These are phyloP conservation scores for Acanthamoeba royreba DNA, from an alignment of 208 protist species.

Conservation along the genomic window DNA sequence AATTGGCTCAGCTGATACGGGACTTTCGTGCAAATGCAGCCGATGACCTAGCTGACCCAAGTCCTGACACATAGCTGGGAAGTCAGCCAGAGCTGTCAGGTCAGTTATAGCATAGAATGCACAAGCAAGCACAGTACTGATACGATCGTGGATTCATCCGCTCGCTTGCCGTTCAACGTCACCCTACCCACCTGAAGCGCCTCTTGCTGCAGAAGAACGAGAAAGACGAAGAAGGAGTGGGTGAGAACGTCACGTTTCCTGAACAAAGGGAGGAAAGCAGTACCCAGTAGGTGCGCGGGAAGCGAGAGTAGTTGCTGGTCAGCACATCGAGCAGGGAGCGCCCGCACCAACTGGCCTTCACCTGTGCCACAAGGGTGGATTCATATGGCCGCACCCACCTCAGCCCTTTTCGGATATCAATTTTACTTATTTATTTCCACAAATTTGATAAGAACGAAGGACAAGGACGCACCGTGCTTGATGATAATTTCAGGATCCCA, in stretches of 20 bases:
- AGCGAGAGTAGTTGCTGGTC: not conserved
- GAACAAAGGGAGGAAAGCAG: not conserved
- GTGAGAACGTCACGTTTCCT: not conserved
- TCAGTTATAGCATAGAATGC: not conserved
- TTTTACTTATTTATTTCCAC: no score
- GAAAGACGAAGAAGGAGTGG: not conserved
- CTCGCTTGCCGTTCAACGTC: constrained; percentile 54
- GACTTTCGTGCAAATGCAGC: constrained; percentile 90
- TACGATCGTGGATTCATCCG: constrained; percentile 39
- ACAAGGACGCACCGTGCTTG: no score
- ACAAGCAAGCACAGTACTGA: not conserved
- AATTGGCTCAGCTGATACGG: constrained; percentile 74
- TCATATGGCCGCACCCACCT: not conserved
- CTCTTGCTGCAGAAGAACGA: constrained; percentile 47
- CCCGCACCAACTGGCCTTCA: not conserved
- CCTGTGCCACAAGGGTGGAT: not conserved
- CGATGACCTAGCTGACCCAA: constrained; percentile 84
- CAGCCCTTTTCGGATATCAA: not conserved
- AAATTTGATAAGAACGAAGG: no score
- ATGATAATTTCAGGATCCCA: no score
- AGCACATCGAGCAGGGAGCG: not conserved
- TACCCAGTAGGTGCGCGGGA: not conserved
- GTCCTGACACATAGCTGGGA: constrained; percentile 53
- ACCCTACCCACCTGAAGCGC: constrained; percentile 84
- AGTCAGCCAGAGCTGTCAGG: not conserved